These are phyloP conservation scores for Graphilbum ipis-grandicollis DNA, from an alignment of 2,329 filamentous ascomycete genomes.

Conservation along the genomic window DNA sequence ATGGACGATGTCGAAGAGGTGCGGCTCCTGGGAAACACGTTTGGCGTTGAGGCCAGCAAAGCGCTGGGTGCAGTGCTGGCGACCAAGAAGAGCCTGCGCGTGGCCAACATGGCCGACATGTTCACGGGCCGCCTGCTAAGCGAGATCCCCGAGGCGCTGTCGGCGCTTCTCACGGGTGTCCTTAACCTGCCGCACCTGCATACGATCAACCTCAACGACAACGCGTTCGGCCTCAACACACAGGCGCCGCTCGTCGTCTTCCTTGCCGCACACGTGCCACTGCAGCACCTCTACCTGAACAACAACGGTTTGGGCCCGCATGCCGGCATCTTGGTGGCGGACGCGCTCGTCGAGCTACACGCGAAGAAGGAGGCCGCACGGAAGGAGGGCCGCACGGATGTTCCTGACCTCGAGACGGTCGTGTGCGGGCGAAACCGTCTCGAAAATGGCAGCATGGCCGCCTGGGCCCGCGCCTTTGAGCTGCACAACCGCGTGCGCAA, in stretches of 20 bases:
- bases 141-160: conserved; percentile 85
- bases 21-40: conserved; percentile 74
- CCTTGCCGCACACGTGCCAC: conserved; percentile 69
- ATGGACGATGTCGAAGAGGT: conserved; percentile 70
- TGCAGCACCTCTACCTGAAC: conserved; percentile 90
- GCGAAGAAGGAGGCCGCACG: conserved; percentile 66
- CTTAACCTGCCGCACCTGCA: conserved; percentile 73
- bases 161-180: conserved; percentile 68
- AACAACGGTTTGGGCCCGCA: conserved; percentile 94
- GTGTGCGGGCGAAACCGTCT: conserved; percentile 92
- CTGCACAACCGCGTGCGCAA: conserved; percentile 68
- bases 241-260: conserved; percentile 87
- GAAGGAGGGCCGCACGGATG: conserved; percentile 39
- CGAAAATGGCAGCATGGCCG: conserved; percentile 86
- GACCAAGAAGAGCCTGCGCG: conserved; percentile 67
- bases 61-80: conserved; percentile 68
- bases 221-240: conserved; percentile 92
- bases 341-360: conserved; percentile 70
- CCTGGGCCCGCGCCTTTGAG: conserved; percentile 78
- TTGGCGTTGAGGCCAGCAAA: conserved; percentile 77
- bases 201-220: conserved; percentile 92
- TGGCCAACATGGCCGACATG: conserved; percentile 89
- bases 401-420: conserved; percentile 83
- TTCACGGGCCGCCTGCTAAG: conserved; percentile 86
- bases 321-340: conserved; percentile 74